Base-by-base conservation (phyloP, 2,329 filamentous ascomycete genomes). In the Trichoderma breve region DNA sequence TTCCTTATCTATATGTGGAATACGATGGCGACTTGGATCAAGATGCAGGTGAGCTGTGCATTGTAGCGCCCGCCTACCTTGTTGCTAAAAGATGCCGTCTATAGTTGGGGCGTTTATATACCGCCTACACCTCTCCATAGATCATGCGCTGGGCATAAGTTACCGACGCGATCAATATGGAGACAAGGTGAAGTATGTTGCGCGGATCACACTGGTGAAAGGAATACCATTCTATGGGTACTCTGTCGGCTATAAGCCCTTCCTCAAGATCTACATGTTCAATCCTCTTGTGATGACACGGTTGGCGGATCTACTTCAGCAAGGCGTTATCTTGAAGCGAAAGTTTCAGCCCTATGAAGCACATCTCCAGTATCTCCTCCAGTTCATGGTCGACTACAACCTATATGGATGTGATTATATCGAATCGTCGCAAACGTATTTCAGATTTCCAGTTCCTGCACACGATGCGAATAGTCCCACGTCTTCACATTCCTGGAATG, bases 371-470 rank as follows among this genome's bases (percentile, higher is more conserved):
- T 98, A 95, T 79, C 83, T 98, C 9, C 86, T 96, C 11, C 97
- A 99, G 82, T 99, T 97, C 89, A 98, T 99, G 96, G 92, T 92
- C 74, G 97, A 99, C 80, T 99, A 97, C 84, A 99, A 98, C 79
- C 85, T 99, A 75, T 98, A 97, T 80, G 97, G 97, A 7, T 99
- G 96, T 79, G 91, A 90, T 71, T 97, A 95, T 77, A 90, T 98
- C 74, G 89, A 95, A 72, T 92, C 90, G 64, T 85, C 85, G 11
- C 92, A 89, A 74, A 89, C 91, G 1, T 86, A 83, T 32, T 98
- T 97, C 78, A 89, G 96, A 70, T 85, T 86, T 3, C 94, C 94
- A 0, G 84, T 98, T 2, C 95, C 95, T 0, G 83, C 87, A 9
- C 90, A 89, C 76, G 90, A 89, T 76, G 84, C 90, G n/a, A 86